These are phyloP conservation scores for Chrysochromulina parva DNA, from an alignment of 78 protist species.

Conservation along the genomic window DNA sequence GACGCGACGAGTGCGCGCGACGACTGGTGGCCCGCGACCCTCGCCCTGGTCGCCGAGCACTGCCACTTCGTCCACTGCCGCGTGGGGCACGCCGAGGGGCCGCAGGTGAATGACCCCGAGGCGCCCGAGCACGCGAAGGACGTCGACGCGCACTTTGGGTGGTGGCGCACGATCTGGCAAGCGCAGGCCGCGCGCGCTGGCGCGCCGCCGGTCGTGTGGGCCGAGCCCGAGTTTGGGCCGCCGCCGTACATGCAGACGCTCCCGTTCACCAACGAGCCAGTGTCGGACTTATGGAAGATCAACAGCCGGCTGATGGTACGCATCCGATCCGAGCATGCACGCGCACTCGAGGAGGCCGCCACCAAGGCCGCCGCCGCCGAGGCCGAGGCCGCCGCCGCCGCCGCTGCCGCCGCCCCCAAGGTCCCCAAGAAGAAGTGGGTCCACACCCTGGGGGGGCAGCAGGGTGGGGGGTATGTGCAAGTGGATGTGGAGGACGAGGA, in stretches of 20 bases:
- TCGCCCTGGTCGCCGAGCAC: background rate
- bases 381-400: background rate
- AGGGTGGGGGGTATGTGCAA: background rate
- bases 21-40: slow-evolving; percentile 8
- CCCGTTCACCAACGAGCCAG: background rate
- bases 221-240: slow-evolving; percentile 1
- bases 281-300: background rate
- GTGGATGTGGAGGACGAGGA: background rate
- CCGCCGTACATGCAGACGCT: slow-evolving; percentile 13
- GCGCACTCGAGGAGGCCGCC: background rate
- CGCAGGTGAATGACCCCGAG: background rate
- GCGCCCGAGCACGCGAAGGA: background rate
- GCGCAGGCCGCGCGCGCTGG: background rate
- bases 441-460: background rate
- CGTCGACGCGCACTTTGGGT: background rate
- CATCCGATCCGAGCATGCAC: background rate
- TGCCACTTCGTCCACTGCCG: background rate
- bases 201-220: background rate
- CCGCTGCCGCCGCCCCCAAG: background rate
- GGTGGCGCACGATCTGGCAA: slow-evolving; percentile 7
- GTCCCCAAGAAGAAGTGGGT: background rate
- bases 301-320: background rate
- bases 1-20: background rate
- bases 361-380: background rate
- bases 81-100: background rate